phyloP scores from a whole-genome alignment of 192 early-diverging fungal genomes.

The Coemansia sp. region DNA sequence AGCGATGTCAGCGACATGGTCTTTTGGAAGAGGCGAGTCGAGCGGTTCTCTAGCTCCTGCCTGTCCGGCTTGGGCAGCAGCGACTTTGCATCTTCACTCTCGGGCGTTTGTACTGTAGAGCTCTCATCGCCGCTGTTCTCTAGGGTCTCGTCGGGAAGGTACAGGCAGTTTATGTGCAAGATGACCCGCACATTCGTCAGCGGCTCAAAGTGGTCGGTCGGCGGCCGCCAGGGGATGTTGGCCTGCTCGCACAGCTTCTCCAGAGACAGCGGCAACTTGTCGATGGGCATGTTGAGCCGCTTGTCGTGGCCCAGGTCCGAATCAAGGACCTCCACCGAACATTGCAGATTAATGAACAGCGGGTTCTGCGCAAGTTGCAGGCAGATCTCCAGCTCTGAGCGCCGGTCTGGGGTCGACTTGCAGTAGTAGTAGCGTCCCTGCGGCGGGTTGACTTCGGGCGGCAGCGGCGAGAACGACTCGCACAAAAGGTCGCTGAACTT shows the following conservation, averaged over 20 bases:
- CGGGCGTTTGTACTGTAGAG: background rate
- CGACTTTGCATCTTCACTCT: background rate
- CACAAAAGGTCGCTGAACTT: conserved; percentile 26
- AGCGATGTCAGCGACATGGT: conserved; percentile 46
- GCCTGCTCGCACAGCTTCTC: conserved; percentile 42
- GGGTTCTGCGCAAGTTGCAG: conserved; percentile 45
- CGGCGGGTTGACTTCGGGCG: conserved; percentile 20
- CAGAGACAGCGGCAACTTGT: conserved; percentile 35
- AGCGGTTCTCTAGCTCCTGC: conserved; percentile 24
- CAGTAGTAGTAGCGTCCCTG: conserved; percentile 45
- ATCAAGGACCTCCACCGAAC: conserved; percentile 39
- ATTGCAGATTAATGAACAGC: conserved; percentile 42
- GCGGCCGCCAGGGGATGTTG: conserved; percentile 35
- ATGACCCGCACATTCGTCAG: conserved; percentile 37
- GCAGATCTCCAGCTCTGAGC: conserved; percentile 34
- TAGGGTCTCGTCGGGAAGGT: conserved; percentile 19
- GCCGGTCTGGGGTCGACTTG: conserved; percentile 14
- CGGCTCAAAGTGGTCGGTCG: conserved; percentile 46
- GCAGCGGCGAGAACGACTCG: conserved; percentile 40
- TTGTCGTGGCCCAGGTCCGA: conserved; percentile 14
- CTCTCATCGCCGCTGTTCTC: conserved; percentile 4
- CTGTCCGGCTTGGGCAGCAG: conserved; percentile 26
- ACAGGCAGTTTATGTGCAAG: conserved; percentile 45
- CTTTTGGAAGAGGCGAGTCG: conserved; percentile 35
- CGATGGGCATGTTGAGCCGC: conserved; percentile 43